phyloP scores from a whole-genome alignment of 306 rosid species.

The Prunus padus region DNA sequence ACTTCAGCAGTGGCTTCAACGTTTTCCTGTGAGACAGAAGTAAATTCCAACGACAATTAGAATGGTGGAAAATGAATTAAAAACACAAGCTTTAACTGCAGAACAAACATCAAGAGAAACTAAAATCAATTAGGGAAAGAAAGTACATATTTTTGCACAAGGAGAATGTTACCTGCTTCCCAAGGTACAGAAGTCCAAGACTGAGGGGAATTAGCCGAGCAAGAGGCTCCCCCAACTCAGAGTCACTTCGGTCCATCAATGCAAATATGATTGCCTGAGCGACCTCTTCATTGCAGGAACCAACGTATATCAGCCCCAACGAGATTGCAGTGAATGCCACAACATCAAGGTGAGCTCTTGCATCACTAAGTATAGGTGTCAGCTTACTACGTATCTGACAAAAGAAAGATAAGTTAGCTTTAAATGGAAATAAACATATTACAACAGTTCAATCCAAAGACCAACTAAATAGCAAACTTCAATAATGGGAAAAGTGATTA shows the following conservation, averaged over 20 bases:
- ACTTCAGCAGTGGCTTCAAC: conserved; percentile 98
- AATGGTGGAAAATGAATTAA: not conserved
- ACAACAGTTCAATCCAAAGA: not conserved
- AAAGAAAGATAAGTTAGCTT: conserved; percentile 17
- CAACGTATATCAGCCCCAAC: conserved; percentile 81
- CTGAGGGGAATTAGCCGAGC: conserved; percentile 87
- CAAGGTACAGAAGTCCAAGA: conserved; percentile 94
- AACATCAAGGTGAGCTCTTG: conserved; percentile 90
- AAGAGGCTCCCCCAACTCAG: conserved; percentile 90
- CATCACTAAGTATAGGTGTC: conserved; percentile 69
- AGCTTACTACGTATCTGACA: conserved; percentile 70
- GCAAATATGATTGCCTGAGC: conserved; percentile 96
- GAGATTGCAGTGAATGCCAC: conserved; percentile 88
- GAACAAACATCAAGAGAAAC: conserved; percentile 14
- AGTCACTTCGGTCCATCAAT: conserved; percentile 82
- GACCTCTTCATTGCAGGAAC: conserved; percentile 95
- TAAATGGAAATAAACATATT: not conserved
- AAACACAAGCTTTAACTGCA: not conserved
- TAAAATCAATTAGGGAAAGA: not conserved
- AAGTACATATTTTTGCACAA: not conserved
- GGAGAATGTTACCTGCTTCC: conserved; percentile 73
- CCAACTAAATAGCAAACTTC: not conserved
- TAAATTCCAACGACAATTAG: conserved; percentile 13
- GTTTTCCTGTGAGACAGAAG: conserved; percentile 59
- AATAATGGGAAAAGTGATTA: not conserved